Percentiles rank a stretch among this genome's conserved stretches.
These are phyloP conservation scores for Paecilomyces sp. DNA, from an alignment of 2,329 filamentous ascomycete species.

Conservation along the genomic window DNA sequence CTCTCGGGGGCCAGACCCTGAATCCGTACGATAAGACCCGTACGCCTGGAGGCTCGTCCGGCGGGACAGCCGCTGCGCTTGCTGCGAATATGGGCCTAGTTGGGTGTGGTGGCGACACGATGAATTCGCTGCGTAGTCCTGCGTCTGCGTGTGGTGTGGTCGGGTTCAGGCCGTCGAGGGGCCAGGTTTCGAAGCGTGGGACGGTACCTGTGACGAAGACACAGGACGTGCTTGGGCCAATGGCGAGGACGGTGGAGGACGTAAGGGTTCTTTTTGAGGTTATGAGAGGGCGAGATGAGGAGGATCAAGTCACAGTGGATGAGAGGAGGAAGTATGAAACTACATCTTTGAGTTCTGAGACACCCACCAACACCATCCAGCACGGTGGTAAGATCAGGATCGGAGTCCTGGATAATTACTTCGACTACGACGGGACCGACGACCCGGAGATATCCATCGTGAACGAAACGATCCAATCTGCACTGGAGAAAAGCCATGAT, in stretches of 20 bases:
- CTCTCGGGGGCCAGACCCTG: constrained; percentile 55
- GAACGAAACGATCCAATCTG: constrained; percentile 44
- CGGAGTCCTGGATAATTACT: constrained; percentile 50
- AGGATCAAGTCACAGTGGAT: constrained; percentile 22
- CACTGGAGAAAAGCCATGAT: constrained; percentile 23
- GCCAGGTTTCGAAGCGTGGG: constrained; percentile 44
- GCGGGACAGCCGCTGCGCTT: constrained; percentile 55
- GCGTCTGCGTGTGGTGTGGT: constrained; percentile 56
- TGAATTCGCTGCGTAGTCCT: constrained; percentile 56
- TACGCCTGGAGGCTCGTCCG: constrained; percentile 60
- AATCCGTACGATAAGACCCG: constrained; percentile 60
- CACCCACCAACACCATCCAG: too few species aligned
- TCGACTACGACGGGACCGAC: constrained; percentile 40
- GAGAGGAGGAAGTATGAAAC: not conserved
- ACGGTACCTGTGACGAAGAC: constrained; percentile 51
- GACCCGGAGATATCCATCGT: constrained; percentile 51
- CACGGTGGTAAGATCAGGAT: constrained; percentile 21
- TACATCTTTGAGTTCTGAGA: not conserved
- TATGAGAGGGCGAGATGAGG: constrained; percentile 12
- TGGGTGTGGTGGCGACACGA: constrained; percentile 54
- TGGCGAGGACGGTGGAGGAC: constrained; percentile 40
- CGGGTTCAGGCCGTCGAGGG: constrained; percentile 51
- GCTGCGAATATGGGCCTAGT: constrained; percentile 52
- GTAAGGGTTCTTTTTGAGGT: constrained; percentile 17
- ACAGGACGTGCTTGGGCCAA: constrained; percentile 51